These are phyloP conservation scores for Phoma herbarum DNA, from an alignment of 2,329 filamentous ascomycete genomes.

Conservation along the genomic window DNA sequence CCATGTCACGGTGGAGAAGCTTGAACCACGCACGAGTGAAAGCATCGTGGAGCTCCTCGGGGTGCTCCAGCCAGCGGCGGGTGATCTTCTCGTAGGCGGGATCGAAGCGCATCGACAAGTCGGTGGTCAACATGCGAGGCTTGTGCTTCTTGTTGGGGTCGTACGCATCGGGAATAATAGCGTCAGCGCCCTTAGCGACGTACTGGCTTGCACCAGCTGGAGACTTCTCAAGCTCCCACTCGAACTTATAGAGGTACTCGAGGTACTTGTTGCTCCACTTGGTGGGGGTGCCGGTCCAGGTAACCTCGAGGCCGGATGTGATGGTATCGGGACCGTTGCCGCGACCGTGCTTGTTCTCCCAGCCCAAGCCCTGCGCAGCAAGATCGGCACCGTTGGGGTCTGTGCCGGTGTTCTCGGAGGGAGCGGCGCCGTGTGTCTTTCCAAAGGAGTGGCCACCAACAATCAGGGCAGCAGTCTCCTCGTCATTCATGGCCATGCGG, in stretches of 20 bases:
- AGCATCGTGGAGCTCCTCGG: conserved; percentile 72
- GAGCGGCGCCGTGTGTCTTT: conserved; percentile 79
- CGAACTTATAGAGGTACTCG: conserved; percentile 78
- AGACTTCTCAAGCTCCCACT: conserved; percentile 79
- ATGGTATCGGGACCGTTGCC: conserved; percentile 78
- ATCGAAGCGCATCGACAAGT: conserved; percentile 76
- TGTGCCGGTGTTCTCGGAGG: conserved; percentile 68
- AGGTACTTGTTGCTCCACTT: conserved; percentile 81
- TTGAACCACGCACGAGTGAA: conserved; percentile 85
- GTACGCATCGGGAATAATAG: conserved; percentile 75
- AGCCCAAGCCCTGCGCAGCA: conserved; percentile 75
- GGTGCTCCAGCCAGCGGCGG: conserved; percentile 72
- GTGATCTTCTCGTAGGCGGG: conserved; percentile 79
- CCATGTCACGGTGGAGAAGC: conserved; percentile 81
- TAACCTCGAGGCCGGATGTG: conserved; percentile 80
- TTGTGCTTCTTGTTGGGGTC: conserved; percentile 75
- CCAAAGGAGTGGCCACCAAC: conserved; percentile 81
- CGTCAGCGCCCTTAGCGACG: conserved; percentile 73
- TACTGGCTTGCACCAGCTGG: conserved; percentile 81
- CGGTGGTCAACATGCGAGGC: conserved; percentile 80
- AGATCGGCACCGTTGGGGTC: conserved; percentile 73
- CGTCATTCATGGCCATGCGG: conserved; percentile 85
- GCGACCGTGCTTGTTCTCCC: conserved; percentile 69
- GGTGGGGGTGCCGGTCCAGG: conserved; percentile 78
- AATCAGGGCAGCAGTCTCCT: conserved; percentile 82